Evolutionary conservation across 2,329 filamentous ascomycete genomes (phyloP).

Genomic region (Colletotrichum phormii): DNA sequence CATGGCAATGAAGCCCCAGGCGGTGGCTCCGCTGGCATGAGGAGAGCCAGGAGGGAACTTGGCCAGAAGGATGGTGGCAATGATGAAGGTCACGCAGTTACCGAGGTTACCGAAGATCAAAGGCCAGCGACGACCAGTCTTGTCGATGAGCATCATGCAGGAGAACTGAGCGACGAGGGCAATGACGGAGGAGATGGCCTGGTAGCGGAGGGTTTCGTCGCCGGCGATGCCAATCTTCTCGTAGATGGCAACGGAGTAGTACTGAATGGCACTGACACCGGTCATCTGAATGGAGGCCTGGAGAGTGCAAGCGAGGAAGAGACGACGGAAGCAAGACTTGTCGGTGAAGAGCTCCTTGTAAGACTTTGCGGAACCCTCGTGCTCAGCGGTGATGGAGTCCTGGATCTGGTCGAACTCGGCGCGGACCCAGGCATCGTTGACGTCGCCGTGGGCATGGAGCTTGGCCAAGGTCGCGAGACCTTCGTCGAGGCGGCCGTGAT

Average conservation of each 20-base stretch:
- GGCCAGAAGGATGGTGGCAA: slow-evolving; percentile 66
- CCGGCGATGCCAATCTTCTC: slow-evolving; percentile 75
- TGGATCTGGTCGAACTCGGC: slow-evolving; percentile 80
- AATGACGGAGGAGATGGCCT: slow-evolving; percentile 79
- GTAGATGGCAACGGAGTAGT: slow-evolving; percentile 77
- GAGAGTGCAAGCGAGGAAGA: slow-evolving; percentile 74
- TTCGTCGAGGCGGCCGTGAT: slow-evolving; percentile 72
- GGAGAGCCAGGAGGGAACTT: slow-evolving; percentile 69
- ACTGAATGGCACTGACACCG: slow-evolving; percentile 71
- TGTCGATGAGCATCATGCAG: slow-evolving; percentile 78
- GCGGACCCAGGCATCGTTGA: slow-evolving; percentile 74
- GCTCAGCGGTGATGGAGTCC: slow-evolving; percentile 72
- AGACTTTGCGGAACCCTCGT: slow-evolving; percentile 76
- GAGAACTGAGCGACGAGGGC: slow-evolving; percentile 75
- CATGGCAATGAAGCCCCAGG: slow-evolving; percentile 78
- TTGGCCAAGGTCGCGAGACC: slow-evolving; percentile 75
- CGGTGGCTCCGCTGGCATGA: slow-evolving; percentile 54
- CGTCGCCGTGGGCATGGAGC: slow-evolving; percentile 77
- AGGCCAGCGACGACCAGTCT: slow-evolving; percentile 76
- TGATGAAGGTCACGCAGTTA: slow-evolving; percentile 79
- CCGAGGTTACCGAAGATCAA: slow-evolving; percentile 78
- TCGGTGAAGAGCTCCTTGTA: slow-evolving; percentile 75
- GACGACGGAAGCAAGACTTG: slow-evolving; percentile 74
- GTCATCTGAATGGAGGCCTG: slow-evolving; percentile 36
- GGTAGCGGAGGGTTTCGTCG: slow-evolving; percentile 77